Evolutionary conservation across 1,284 basidiomycete genomes (phyloP), one percentile per base, ranked within the genome.

Genomic region (Sporisorium scitamineum): DNA sequence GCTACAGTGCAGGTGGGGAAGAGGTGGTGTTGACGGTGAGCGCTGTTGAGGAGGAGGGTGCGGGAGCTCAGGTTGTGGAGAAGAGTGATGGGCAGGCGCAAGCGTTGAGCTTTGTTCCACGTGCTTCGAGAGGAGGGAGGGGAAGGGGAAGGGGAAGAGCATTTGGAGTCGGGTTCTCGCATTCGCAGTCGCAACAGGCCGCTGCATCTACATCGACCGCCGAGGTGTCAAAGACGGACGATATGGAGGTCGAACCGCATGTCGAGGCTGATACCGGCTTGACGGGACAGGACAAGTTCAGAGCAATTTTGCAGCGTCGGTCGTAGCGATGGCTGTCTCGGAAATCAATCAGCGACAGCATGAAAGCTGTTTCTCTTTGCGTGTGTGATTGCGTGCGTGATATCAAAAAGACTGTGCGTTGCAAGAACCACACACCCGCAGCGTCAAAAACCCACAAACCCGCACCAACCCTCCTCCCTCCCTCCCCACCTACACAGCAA

Each of bases 271-370:
- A 13, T 5, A 27, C 54, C 4, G 53, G 67, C 44, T 45, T 61
- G 24, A 77, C 60, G 3, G 73, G 69, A 2, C 79, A 80, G 57
- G 79, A 80, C 41, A 51, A 53, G 10, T 80, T 80, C 58, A 59
- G 79, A 26, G 73, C 64, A 13, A 75, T 80, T 72, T 48, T 80
- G 32, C 55, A 68, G 39, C 68, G 56, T 42, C 24, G 24, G 1
- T 51, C 48, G 18, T 29, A 39, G 14, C 6, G 11, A 20, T 18
- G 22, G n/a, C 13, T 14, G n/a, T 42, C 16, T 42, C 39, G 11
- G 9, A 42, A 20, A 20, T 6, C 4, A 42, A 20, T 22, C n/a
- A n/a, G n/a, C n/a, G 41, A 20, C 41, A 10, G 10, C n/a, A 42
- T 6, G 11, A 44, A 14, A 44, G 16, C 8, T n/a, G 26, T 31